Base-by-base conservation (phyloP, 495 filamentous ascomycete species). In the Arthonia radiata region DNA sequence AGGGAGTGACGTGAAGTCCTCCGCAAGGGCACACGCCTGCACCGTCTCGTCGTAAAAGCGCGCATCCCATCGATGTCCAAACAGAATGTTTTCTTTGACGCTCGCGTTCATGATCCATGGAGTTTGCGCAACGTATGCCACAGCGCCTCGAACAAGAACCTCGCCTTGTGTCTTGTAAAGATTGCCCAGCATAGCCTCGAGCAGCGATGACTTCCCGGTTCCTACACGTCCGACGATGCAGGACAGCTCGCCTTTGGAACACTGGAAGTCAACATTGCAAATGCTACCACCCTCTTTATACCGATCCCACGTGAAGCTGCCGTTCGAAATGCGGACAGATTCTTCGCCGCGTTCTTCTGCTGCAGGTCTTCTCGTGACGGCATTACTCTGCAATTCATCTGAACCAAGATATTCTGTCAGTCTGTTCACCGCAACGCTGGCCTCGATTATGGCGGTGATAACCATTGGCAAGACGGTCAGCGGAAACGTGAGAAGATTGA, bases 61-160 rank as follows among this genome's bases (percentile, higher is more conserved):
- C 3, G 86, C 76, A 50, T 99, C 83, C 58, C 75, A 94, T 22
- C 79, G 69, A 50, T 94, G 78, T 4, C 89, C 89, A 41, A 99
- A 99, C 4, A 93, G 59, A 40, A 99, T 92, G 39, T 99, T 99
- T 37, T 99, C 89, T 29, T 72, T 71, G 15, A 94, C 81, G 25
- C 71, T 86, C 4, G 89, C 83, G 40, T 94, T 99, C 82, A 92
- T 94, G 19, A 99, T 71, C 83, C 89, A 99, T 14, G 80, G 47
- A 37, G 73, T 63, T 46, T 99, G 89, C 13, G 79, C 73, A 35
- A 89, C 89, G 42, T 92, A 99, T 4, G 89, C 89, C 13, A 72
- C 61, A 9, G 56, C 59, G 11, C 89, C 89, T 34, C 74, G 71
- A 14, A 94, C 49, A 15, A 71, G 48, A 4, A 93, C 86, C 32